phyloP scores from a whole-genome alignment of 176 grass and related monocot species.

The Alloteropsis semialata region DNA sequence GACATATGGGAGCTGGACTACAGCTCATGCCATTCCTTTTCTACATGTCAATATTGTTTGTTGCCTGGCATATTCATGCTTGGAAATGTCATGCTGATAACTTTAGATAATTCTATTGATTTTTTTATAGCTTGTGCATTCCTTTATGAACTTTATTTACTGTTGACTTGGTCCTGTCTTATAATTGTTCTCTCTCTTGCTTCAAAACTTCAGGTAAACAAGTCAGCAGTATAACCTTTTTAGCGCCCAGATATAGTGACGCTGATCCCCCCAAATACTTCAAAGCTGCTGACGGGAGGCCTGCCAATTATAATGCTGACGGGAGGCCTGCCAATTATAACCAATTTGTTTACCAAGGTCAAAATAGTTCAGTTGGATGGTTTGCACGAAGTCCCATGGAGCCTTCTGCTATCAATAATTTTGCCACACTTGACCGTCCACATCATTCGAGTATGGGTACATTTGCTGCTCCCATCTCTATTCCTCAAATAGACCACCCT shows the following conservation, averaged over 20 bases:
- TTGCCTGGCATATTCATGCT: not conserved
- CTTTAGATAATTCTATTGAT: not conserved
- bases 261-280: slow-evolving; percentile 16
- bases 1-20: not conserved
- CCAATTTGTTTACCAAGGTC: slow-evolving; percentile 40
- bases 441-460: slow-evolving; percentile 29
- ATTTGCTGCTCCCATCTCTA: slow-evolving; percentile 33
- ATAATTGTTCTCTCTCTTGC: slow-evolving; percentile 6
- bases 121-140: slow-evolving; percentile 13
- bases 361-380: slow-evolving; percentile 40
- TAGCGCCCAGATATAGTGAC: slow-evolving; percentile 32
- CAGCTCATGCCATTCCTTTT: not conserved
- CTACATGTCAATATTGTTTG: slow-evolving; percentile 2
- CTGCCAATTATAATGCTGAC: slow-evolving; percentile 25
- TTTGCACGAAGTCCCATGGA: slow-evolving; percentile 37
- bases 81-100: slow-evolving; percentile 5
- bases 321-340: slow-evolving; percentile 26
- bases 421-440: slow-evolving; percentile 28
- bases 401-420: slow-evolving; percentile 27
- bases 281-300: slow-evolving; percentile 27
- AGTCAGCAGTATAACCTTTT: slow-evolving; percentile 13
- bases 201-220: slow-evolving; percentile 54
- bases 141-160: slow-evolving; percentile 3
- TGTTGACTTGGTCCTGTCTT: slow-evolving; percentile 6
- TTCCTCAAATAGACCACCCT: slow-evolving; percentile 34